Base-by-base conservation (phyloP, 371 early-diverging fungal species). In the Dichotomocladium elegans region DNA sequence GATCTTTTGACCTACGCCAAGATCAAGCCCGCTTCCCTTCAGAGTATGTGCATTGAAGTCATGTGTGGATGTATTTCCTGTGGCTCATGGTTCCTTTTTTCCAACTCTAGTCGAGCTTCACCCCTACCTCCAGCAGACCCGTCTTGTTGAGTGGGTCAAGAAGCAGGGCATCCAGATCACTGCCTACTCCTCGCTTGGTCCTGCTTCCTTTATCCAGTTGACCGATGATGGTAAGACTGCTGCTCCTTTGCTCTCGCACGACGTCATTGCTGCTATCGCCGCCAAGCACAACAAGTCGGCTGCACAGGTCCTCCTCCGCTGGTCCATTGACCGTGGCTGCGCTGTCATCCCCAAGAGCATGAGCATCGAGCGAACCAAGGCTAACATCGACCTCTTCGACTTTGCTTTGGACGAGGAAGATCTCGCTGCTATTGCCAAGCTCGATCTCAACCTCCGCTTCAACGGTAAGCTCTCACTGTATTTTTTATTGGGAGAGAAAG, bases 291-390 rank as follows among this genome's bases (percentile, higher is more conserved):
- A 47, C 19, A 70, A 64, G 53, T 58, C 70, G 15, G 40, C 58
- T 10, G 75, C 72, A 15, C 83, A 79, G 47, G 62, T 77, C 40
- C 63, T 81, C 11, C 55, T 85, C 27, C 72, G 74, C 15, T 83
- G 82, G 81, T 71, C 77, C 41, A 53, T 79, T 41, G 77, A 81
- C 44, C 65, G 67, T 51, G 60, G 70, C 17, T 51, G 73, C 33
- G 72, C 69, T 27, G 82, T 83, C 26, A 85, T 90, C 45, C 90
- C 90, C 30, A 90, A 90, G 66, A 77, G 77, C 46, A 58, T 66
- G 15, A 64, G 74, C 28, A 60, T 61, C 1, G 61, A 64, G 2
- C 72, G 87, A 25, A 70, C 87, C 61, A 63, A 58, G 50, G 29
- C 51, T 40, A 74, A 74, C 55, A 45, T 60, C 25, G 66, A 74